Evolutionary conservation across 495 filamentous ascomycete genomes (phyloP).

Genomic region (Daldinia caldariorum): DNA sequence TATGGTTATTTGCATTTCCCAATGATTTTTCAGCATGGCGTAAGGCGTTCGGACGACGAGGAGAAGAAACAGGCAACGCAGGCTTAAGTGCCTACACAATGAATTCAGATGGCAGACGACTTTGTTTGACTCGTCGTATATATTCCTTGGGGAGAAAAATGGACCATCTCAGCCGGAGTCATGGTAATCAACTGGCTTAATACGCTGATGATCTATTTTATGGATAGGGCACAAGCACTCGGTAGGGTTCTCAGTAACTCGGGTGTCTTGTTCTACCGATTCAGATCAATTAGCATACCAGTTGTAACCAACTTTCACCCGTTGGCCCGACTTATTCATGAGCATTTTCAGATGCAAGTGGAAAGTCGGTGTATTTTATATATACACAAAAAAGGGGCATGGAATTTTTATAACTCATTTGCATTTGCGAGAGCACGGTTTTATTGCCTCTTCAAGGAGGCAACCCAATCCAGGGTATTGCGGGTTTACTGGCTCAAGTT

Average conservation of each 20-base stretch:
- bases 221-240: conserved; percentile 21
- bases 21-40: conserved; percentile 51
- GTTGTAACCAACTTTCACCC: conserved; percentile 6
- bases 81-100: conserved; percentile 15
- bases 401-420: not conserved
- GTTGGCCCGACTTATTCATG: not conserved
- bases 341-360: not conserved
- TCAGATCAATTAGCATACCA: conserved; percentile 17
- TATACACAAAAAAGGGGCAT: not conserved
- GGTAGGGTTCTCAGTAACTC: conserved; percentile 17
- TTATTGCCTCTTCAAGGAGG: conserved; percentile 1
- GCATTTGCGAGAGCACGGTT: conserved; percentile 7
- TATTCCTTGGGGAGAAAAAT: conserved; percentile 19
- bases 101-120: conserved; percentile 9
- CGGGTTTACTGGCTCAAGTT: not conserved
- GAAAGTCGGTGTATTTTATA: not conserved
- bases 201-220: conserved; percentile 14
- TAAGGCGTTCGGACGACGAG: conserved; percentile 40
- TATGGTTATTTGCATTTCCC: conserved; percentile 40
- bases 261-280: conserved; percentile 23
- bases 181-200: conserved; percentile 7
- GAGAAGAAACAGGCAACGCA: conserved; percentile 31
- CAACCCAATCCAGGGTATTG: not conserved
- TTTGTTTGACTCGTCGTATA: conserved; percentile 12
- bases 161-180: conserved; percentile 17